Evolutionary conservation across 2,329 filamentous ascomycete genomes (phyloP), one percentile per base, ranked within the genome.

Genomic region (Akanthomyces lecanii): DNA sequence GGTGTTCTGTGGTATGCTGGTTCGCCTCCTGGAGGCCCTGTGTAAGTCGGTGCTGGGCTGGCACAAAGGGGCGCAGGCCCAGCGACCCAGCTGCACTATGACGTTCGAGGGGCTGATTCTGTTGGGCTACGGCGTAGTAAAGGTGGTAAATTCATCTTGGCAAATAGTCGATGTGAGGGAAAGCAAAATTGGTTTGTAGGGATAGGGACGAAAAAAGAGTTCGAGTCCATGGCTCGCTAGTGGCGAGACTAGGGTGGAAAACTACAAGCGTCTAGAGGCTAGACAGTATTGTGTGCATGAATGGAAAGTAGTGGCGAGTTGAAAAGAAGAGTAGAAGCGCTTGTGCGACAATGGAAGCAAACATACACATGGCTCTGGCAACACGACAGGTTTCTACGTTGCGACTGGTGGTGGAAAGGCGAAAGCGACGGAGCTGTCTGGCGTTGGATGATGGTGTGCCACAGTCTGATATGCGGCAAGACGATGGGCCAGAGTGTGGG

Each of bases 391-490:
- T 45, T 45, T 55, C 18, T 33, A 36, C 28, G 18, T 33, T 33
- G 25, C 16, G 18, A 45, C 30, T 53, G 30, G 51, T 45, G 23
- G 25, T 28, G 18, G 21, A 11, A 38, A 58, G 44, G 18, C 25
- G 25, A 51, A 30, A 30, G 28, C 28, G 28, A 30, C 28, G 28
- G 47, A 12, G 4, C 6, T 45, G 44, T 47, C 23, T 47, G 25
- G 51, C 33, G 21, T 40, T 55, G 53, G 33, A 36, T 36, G 7
- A n/a, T n/a, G 21, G 36, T 44, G 36, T 44, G 57, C 57, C 57
- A 60, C 47, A 18, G 47, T 11, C 45, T 60, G 47, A 38, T 42
- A 60, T 60, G 57, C 47, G 36, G 47, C 16, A 60, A 38, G 47
- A 38, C 45, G 55, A 48, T 52, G 47, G 5, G 52, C 23, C 1